phyloP scores from a whole-genome alignment of 495 filamentous ascomycete species.

The Talaromyces proteolyticus region DNA sequence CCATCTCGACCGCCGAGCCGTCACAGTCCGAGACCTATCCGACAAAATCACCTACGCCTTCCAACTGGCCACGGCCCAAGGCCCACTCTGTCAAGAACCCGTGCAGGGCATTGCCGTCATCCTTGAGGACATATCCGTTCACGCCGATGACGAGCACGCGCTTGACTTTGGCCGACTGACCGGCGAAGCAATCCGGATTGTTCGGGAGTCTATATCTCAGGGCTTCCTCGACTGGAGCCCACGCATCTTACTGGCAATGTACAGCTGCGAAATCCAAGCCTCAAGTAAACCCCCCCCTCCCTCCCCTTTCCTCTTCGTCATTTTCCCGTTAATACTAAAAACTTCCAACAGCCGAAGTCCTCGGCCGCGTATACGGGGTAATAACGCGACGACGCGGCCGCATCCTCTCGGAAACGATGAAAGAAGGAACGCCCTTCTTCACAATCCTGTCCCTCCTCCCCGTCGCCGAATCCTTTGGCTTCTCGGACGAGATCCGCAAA shows the following conservation, averaged over 20 bases:
- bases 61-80: conserved; percentile 84
- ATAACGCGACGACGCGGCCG: conserved; percentile 86
- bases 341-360: conserved; percentile 65
- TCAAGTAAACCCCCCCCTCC: conserved; percentile 54
- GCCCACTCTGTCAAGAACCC: conserved; percentile 88
- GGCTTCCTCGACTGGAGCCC: conserved; percentile 96
- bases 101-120: conserved; percentile 92
- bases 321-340: conserved; percentile 5
- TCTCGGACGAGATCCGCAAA: conserved; percentile 92
- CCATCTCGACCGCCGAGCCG: conserved; percentile 26
- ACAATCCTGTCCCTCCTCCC: conserved; percentile 82
- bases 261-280: conserved; percentile 94
- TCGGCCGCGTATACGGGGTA: conserved; percentile 90
- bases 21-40: conserved; percentile 66
- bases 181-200: conserved; percentile 83
- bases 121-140: conserved; percentile 69
- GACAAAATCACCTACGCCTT: conserved; percentile 92
- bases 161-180: conserved; percentile 78
- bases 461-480: conserved; percentile 92
- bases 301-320: not conserved
- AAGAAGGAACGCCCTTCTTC: conserved; percentile 95
- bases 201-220: conserved; percentile 76
- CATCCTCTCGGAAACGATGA: conserved; percentile 84
- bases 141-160: conserved; percentile 49
- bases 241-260: conserved; percentile 93